Percentiles rank a stretch among this genome's conserved stretches.
phyloP scores from a whole-genome alignment of 495 filamentous ascomycete genomes.

The Penicillium dipodomyicola region DNA sequence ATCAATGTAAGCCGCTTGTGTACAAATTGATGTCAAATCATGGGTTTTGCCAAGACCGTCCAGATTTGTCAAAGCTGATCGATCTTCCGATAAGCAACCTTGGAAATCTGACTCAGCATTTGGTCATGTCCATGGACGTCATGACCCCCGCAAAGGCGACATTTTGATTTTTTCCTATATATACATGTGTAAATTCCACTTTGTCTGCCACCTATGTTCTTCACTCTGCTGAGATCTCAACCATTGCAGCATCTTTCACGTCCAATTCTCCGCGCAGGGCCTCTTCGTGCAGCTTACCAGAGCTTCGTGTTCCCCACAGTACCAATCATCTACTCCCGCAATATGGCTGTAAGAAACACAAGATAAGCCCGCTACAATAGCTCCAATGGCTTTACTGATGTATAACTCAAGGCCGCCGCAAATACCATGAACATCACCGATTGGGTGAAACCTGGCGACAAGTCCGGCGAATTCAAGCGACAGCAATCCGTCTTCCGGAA shows the following conservation, averaged over 20 bases:
- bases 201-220: conserved; percentile 30
- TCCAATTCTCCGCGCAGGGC: conserved; percentile 16
- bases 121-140: conserved; percentile 21
- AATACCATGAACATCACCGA: conserved; percentile 62
- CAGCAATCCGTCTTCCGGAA: conserved; percentile 67
- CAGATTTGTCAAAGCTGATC: conserved; percentile 34
- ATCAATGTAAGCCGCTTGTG: neutral
- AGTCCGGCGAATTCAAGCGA: conserved; percentile 86
- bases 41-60: neutral
- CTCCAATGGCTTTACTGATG: neutral
- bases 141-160: conserved; percentile 15
- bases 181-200: conserved; percentile 10
- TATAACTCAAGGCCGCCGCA: conserved; percentile 31
- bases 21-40: neutral
- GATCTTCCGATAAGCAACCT: conserved; percentile 23
- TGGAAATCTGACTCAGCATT: conserved; percentile 23
- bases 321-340: conserved; percentile 22
- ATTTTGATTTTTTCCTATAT: conserved; percentile 4
- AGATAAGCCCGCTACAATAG: neutral
- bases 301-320: conserved; percentile 27
- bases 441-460: conserved; percentile 74
- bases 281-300: conserved; percentile 16
- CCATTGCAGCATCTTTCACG: conserved; percentile 23
- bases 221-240: conserved; percentile 25
- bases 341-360: conserved; percentile 40